Percentiles rank a stretch among this genome's conserved stretches.
phyloP scores from a whole-genome alignment of 768 basidiomycete species.

The Dacryopinax spathularia region DNA sequence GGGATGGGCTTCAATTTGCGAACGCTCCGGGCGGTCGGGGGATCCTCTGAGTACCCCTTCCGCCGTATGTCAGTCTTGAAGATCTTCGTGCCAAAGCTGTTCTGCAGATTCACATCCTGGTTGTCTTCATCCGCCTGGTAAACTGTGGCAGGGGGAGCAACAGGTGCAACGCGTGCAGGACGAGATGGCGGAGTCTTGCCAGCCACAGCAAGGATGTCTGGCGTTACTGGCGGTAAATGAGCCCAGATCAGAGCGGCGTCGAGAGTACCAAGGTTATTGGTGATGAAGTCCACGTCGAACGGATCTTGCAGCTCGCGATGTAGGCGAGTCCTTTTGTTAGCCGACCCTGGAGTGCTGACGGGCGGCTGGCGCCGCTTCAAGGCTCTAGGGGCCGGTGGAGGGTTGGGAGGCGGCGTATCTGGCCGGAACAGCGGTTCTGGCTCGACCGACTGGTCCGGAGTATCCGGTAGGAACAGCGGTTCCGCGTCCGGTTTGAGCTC shows the following conservation, averaged over 20 bases:
- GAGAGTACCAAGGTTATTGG: neutral
- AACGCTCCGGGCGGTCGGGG: too few relatives aligned
- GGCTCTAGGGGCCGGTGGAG: neutral
- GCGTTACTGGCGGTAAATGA: neutral
- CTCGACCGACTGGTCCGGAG: neutral
- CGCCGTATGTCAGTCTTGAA: too few relatives aligned
- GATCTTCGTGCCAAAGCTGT: too few relatives aligned
- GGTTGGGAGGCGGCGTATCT: neutral
- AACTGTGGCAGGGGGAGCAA: too few relatives aligned
- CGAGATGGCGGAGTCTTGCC: neutral
- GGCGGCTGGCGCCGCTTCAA: neutral
- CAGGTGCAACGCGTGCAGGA: neutral
- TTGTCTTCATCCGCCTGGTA: too few relatives aligned
- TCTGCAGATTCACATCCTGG: too few relatives aligned
- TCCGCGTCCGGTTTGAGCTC: neutral
- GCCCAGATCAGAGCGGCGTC: neutral
- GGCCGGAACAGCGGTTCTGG: conserved; percentile 1
- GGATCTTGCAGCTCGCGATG: neutral
- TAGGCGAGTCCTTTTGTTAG: neutral
- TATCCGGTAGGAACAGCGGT: neutral
- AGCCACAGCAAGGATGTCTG: neutral
- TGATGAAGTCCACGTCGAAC: neutral
- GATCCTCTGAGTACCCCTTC: too few relatives aligned
- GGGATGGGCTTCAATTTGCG: too few relatives aligned
- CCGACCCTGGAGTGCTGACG: neutral